Evolutionary conservation across 495 filamentous ascomycete species (phyloP).

Genomic region (Echria macrotheca): DNA sequence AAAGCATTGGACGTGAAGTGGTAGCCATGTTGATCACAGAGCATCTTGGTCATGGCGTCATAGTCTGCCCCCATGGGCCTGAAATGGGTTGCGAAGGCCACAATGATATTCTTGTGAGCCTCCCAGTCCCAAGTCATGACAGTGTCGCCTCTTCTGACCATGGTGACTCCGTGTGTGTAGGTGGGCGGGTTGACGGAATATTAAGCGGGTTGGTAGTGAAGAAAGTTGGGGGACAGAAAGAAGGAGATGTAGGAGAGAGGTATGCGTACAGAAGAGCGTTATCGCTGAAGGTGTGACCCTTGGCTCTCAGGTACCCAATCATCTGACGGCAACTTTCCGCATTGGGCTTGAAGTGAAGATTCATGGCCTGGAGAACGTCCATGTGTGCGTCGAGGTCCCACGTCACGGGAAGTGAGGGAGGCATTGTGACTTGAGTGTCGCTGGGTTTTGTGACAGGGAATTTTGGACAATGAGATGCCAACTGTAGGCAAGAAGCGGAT

Average conservation of each 20-base stretch:
- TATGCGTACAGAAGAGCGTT: constrained; percentile 28
- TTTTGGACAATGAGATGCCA: too few relatives aligned
- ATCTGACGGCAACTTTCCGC: constrained; percentile 16
- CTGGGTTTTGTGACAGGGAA: not conserved
- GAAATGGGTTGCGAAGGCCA: constrained; percentile 11
- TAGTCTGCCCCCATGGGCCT: constrained; percentile 9
- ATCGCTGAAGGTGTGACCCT: constrained; percentile 24
- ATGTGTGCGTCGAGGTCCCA: constrained; percentile 23
- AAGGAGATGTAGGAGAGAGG: not conserved
- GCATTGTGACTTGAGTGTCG: constrained; percentile 2
- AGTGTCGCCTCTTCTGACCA: constrained; percentile 11
- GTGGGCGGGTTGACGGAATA: too few relatives aligned
- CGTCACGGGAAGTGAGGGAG: not conserved
- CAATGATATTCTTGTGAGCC: constrained; percentile 23
- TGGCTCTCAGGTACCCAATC: constrained; percentile 9
- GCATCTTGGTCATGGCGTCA: not conserved
- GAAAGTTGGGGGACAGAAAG: not conserved
- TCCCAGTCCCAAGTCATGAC: constrained; percentile 17
- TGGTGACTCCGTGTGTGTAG: not conserved
- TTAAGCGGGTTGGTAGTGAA: too few relatives aligned
- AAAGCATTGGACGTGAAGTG: not conserved
- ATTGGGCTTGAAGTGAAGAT: constrained; percentile 15
- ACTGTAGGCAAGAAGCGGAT: not conserved
- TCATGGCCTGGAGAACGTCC: constrained; percentile 23
- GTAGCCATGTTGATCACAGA: constrained; percentile 6